Evolutionary conservation across 352 stramenopile genomes (phyloP), one percentile per base, ranked within the genome.

Genomic region (Globisporangium uncinulatum): DNA sequence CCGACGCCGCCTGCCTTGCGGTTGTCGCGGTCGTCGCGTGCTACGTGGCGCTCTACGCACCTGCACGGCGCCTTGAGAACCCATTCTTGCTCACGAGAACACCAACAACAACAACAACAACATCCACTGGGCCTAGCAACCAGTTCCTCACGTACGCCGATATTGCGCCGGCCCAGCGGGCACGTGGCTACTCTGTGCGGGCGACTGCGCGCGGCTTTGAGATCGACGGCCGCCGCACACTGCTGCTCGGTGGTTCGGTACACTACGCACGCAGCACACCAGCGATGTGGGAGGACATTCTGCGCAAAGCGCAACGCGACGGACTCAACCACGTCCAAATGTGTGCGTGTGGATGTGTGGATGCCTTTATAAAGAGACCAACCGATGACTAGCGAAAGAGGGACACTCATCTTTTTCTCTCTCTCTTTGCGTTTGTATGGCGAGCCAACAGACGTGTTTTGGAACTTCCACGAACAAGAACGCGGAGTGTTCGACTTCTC

Each of bases 311-410:
- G 55, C 86, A 86, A 59, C 67, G 77, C 54, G 82, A 89, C 57
- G 77, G 82, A 43, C 69, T 87, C n/a, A 92, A 92, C 57, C 72
- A 86, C 42, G 53, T 92, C 14, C 71, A 87, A 42, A 69, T 92
- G 58, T 86, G 78, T 91, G 34, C 37, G 0, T 43, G 9, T 54
- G 46, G 17, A 20, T 56, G 20, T 51, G 4, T 24, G 11, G 37
- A 11, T 15, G 6, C 21, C 11, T 61, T 36, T 15, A 4, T 36
- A 48, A 20, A 36, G 11, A 4, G 5, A 13, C 43, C 31, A 64
- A 7, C 21, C 4, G 45, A 13, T 39, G 34, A 13, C 34, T 3
- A 13, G 34, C 34, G 34, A 39, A 13, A 1, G 34, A 13, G 34
- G 24, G n/a, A 31, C 54, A 11, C 42, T n/a, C 4, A 15, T 59